phyloP scores from a whole-genome alignment of 2,329 filamentous ascomycete species.

The Capronia epimyces region DNA sequence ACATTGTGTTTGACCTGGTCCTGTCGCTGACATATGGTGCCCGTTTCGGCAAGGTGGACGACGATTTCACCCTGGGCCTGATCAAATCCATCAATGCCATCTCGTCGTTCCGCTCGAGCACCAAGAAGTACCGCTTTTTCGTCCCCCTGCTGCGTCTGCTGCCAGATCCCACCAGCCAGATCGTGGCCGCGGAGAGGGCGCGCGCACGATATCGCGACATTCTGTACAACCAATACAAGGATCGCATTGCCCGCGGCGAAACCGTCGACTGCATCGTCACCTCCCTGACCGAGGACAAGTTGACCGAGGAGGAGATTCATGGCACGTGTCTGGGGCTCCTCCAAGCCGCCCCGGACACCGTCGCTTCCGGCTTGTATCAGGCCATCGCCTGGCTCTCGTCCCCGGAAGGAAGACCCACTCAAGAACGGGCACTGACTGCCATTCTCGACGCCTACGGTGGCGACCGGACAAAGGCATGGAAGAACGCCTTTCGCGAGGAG shows the following conservation, averaged over 20 bases:
- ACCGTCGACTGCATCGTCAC: slow-evolving; percentile 6
- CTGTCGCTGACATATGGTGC: slow-evolving; percentile 8
- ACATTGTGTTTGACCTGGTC: slow-evolving; percentile 5
- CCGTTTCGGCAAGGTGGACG: slow-evolving; percentile 2
- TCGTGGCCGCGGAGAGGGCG: neutral
- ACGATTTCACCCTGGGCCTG: neutral
- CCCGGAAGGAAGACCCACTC: neutral
- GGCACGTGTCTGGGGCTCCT: slow-evolving; percentile 10
- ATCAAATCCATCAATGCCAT: neutral
- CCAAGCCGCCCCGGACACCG: slow-evolving; percentile 8
- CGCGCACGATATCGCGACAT: neutral
- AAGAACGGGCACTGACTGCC: neutral
- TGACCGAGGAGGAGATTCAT: slow-evolving; percentile 4
- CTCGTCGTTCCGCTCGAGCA: slow-evolving; percentile 3
- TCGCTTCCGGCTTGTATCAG: slow-evolving; percentile 7
- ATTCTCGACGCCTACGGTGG: slow-evolving; percentile 4
- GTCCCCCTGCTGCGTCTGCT: slow-evolving; percentile 3
- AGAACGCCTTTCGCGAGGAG: slow-evolving; percentile 4
- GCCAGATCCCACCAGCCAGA: neutral
- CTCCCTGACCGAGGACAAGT: neutral
- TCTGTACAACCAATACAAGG: slow-evolving; percentile 4
- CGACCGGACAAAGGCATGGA: neutral
- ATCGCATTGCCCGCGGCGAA: neutral
- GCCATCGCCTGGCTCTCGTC: slow-evolving; percentile 1
- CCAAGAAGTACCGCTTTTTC: neutral